Percentiles rank a stretch among this genome's conserved stretches.
phyloP scores from a whole-genome alignment of 1,139 yeast genomes.

The Suhomyces ambrosiae region DNA sequence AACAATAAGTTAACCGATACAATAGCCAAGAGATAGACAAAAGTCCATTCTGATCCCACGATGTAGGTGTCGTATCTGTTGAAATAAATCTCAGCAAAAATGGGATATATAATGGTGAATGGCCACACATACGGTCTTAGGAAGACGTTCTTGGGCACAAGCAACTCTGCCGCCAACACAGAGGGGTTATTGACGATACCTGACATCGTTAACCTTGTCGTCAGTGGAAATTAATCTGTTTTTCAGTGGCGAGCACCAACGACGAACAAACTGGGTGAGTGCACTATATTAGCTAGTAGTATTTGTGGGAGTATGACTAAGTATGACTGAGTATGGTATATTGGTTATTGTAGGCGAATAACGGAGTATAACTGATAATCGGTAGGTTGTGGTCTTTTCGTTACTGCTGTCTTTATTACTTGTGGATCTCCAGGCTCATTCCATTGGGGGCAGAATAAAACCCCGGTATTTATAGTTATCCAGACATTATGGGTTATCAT shows the following conservation, averaged over 20 bases:
- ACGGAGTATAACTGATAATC: no score
- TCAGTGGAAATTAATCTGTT: constrained; percentile 4
- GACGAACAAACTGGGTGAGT: no score
- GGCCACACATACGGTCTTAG: constrained; percentile 86
- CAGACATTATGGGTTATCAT: no score
- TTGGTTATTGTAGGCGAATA: no score
- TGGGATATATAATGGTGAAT: constrained; percentile 76
- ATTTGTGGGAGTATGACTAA: no score
- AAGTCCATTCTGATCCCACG: constrained; percentile 84
- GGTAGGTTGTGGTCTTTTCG: no score
- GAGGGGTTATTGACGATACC: constrained; percentile 57
- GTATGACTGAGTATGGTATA: no score
- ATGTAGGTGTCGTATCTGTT: constrained; percentile 78
- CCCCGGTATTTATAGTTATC: no score
- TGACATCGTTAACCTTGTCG: constrained; percentile 28
- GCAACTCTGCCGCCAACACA: constrained; percentile 65
- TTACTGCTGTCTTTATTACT: no score
- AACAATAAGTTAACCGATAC: constrained; percentile 73
- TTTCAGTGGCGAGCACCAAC: constrained; percentile 12
- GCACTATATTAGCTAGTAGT: no score
- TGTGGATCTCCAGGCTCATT: no score
- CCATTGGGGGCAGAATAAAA: no score
- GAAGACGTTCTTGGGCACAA: constrained; percentile 64
- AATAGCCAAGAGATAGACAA: constrained; percentile 77
- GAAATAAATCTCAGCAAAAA: constrained; percentile 65